Evolutionary conservation across 495 filamentous ascomycete genomes (phyloP), one percentile per base, ranked within the genome.

Genomic region (Penicillium canescens): DNA sequence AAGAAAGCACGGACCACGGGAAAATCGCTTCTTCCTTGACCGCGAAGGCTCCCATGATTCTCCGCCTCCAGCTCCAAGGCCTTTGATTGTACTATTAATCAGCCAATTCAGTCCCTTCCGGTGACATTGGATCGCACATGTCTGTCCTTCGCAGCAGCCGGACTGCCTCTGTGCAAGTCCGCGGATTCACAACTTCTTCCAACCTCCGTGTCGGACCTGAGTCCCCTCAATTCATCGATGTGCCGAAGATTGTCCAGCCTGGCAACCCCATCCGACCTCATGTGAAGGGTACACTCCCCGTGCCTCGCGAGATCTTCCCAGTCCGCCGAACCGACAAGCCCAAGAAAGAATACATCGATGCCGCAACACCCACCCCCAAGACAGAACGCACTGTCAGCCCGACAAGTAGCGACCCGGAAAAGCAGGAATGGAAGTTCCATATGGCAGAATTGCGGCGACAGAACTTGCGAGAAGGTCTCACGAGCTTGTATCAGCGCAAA

Each of bases 201-300:
- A 63, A 44, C 40, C 70, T 68, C 57, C 70, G 73, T 59, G 67
- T 74, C 42, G 75, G 71, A 9, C 89, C 89, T 13, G 86, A 90
- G 63, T 88, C 83, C 39, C 89, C 89, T 54, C 78, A 80, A 51
- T 92, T 84, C 74, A 83, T 92, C 65, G 81, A 89, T 54, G 71
- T 91, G 38, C 89, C 89, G 31, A 69, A 61, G 39, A 59, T 68
- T 14, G 50, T 79, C 6, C 78, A 83, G 61, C 77, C 85, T 3
- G 51, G 66, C 61, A 69, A 72, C 12, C 65, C 68, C 8, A 56
- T 63, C 8, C 78, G 77, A 38, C 73, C 64, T 16, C 72, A 63
- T 50, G 75, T 88, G 52, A 90, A 90, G 72, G 89, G 89, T 65
- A 79, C 81, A 20, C 83, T 92, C 2, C 89, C 89, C 8, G 75